A percentile compares a stretch with the other conserved stretches of the same genome.
These are phyloP conservation scores for Apostasia ramifera DNA, from an alignment of 106 monocot species.

Conservation along the genomic window DNA sequence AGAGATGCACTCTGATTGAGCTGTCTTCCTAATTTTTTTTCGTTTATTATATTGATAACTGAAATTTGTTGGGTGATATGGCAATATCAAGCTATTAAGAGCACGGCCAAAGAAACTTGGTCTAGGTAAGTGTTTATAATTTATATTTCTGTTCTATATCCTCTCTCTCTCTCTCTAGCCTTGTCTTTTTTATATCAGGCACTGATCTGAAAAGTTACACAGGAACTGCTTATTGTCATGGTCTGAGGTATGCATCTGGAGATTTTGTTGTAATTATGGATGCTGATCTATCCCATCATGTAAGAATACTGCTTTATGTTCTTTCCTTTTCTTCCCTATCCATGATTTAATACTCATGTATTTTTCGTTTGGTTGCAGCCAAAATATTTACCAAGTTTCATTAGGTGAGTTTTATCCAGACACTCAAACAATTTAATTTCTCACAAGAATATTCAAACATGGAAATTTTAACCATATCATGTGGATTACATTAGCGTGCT, in stretches of 20 bases:
- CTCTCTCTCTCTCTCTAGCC: too few relatives aligned
- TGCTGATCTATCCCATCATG: conserved; percentile 98
- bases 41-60: background rate
- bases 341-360: background rate
- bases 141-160: background rate
- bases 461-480: background rate
- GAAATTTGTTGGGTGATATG: conserved; percentile 8
- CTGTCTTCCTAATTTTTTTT: background rate
- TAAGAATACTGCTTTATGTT: conserved; percentile 22
- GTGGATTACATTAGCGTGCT: too few relatives aligned
- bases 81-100: conserved; percentile 59
- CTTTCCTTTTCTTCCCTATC: background rate
- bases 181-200: background rate
- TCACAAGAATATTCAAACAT: background rate
- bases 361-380: conserved; percentile 58
- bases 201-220: conserved; percentile 8
- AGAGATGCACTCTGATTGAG: conserved; percentile 4
- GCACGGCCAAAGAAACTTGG: conserved; percentile 89
- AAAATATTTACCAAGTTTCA: conserved; percentile 91
- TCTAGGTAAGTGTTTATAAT: conserved; percentile 44
- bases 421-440: background rate
- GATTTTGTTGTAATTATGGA: conserved; percentile 97
- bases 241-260: conserved; percentile 89
- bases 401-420: conserved; percentile 39
- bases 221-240: conserved; percentile 98